phyloP scores from a whole-genome alignment of 2,329 filamentous ascomycete species.

The Botrytis fabae region DNA sequence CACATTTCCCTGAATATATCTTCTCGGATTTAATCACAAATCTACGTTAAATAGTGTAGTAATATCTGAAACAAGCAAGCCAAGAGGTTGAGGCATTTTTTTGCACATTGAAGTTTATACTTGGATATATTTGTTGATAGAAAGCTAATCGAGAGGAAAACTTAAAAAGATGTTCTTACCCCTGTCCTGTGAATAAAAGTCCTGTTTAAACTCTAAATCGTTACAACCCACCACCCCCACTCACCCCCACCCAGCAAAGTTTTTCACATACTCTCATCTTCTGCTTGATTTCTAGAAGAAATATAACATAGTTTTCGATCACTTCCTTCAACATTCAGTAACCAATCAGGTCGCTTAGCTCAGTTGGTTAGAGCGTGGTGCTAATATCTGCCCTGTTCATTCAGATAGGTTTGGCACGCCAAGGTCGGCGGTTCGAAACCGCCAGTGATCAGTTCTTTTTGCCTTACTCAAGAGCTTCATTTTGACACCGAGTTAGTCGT shows the following conservation, averaged over 20 bases:
- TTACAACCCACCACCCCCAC: not conserved
- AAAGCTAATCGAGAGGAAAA: not conserved
- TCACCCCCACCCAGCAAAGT: not conserved
- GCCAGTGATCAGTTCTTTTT: not conserved
- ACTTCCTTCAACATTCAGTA: rapidly evolving
- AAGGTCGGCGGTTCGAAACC: not conserved
- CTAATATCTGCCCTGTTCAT: not conserved
- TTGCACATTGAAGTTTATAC: not conserved
- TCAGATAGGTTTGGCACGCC: too few relatives aligned
- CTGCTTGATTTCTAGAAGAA: not conserved
- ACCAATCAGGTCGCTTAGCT: slow-evolving; percentile 13
- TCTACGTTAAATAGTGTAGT: not conserved
- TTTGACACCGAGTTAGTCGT: not conserved
- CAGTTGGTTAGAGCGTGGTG: slow-evolving; percentile 21
- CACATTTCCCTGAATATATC: not conserved
- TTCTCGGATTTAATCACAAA: not conserved
- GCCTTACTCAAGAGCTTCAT: not conserved
- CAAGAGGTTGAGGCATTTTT: not conserved
- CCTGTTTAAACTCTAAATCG: not conserved
- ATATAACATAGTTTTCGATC: rapidly evolving
- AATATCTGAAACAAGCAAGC: not conserved
- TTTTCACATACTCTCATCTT: not conserved
- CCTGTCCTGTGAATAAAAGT: not conserved
- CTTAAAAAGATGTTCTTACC: not conserved
- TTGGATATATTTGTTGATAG: not conserved